Evolutionary conservation across 78 protist species (phyloP).

Genomic region (Diacronema lutheri): DNA sequence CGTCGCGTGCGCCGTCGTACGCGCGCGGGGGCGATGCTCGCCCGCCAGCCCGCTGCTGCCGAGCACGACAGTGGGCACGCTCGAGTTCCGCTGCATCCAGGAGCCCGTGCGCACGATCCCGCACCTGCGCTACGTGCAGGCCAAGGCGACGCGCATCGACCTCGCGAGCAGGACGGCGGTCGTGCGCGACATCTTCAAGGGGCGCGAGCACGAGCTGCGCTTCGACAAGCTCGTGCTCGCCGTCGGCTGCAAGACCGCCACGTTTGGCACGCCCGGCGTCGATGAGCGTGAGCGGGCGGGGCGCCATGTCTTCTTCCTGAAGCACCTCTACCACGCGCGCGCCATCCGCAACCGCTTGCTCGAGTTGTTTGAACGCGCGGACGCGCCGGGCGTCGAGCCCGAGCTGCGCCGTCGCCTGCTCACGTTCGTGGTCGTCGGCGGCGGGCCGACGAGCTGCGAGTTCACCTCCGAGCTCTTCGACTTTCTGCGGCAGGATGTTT

Average conservation of each 20-base stretch:
- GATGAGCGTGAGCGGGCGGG: slow-evolving; percentile 26
- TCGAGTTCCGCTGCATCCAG: slow-evolving; percentile 24
- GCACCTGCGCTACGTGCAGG: slow-evolving; percentile 16
- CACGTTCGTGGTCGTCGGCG: slow-evolving; percentile 30
- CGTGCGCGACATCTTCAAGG: neutral
- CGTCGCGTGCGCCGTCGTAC: no score
- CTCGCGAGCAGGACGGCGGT: neutral
- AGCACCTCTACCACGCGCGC: slow-evolving; percentile 25
- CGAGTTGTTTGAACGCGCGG: slow-evolving; percentile 29
- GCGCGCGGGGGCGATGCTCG: no score
- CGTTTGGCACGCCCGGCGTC: slow-evolving; percentile 33
- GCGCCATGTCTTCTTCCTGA: neutral
- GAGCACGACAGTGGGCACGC: slow-evolving; percentile 20
- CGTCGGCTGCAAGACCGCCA: slow-evolving; percentile 22
- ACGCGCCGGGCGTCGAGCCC: neutral
- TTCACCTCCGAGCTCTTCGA: slow-evolving; percentile 34
- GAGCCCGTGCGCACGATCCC: slow-evolving; percentile 23
- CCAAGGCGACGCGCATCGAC: slow-evolving; percentile 2
- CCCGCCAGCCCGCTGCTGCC: slow-evolving; percentile 24
- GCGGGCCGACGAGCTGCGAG: slow-evolving; percentile 33
- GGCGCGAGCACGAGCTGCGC: neutral
- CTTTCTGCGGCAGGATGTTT: neutral
- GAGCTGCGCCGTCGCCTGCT: neutral
- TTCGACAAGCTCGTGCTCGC: slow-evolving; percentile 20
- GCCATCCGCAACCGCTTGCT: neutral